Percentiles rank a stretch among this genome's conserved stretches.
Evolutionary conservation across 2,329 filamentous ascomycete genomes (phyloP).

Genomic region (Botrytis byssoidea): DNA sequence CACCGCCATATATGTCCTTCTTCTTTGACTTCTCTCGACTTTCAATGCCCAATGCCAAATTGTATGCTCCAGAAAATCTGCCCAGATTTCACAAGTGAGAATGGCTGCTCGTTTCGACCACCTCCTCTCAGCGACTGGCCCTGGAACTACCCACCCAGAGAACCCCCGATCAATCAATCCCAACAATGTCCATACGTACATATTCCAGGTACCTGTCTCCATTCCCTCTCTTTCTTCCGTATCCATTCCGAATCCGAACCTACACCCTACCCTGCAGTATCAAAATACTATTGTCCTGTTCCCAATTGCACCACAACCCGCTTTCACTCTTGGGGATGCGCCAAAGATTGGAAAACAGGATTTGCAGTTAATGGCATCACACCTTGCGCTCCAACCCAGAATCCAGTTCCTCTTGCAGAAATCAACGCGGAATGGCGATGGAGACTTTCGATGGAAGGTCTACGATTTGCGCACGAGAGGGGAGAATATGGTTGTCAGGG

Average conservation of each 20-base stretch:
- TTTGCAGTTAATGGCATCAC: not conserved
- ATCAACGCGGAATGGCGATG: conserved; percentile 3
- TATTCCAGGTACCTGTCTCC: not conserved
- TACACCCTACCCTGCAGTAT: no score
- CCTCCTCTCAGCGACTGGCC: not conserved
- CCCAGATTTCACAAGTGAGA: conserved; percentile 6
- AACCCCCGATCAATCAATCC: not conserved
- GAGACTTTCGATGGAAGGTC: conserved; percentile 7
- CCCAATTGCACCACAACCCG: not conserved
- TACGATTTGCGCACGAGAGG: conserved; percentile 1
- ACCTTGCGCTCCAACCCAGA: not conserved
- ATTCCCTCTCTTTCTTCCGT: not conserved
- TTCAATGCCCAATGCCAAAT: not conserved
- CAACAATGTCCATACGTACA: not conserved
- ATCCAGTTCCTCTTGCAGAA: not conserved
- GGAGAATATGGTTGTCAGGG: conserved; percentile 1
- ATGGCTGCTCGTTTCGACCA: conserved; percentile 1
- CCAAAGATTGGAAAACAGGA: conserved; percentile 7
- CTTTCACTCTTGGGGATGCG: conserved; percentile 5
- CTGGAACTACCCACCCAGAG: not conserved
- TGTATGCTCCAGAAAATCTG: conserved; percentile 8
- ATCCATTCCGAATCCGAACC: not conserved
- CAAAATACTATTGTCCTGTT: not conserved
- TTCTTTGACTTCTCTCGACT: not conserved
- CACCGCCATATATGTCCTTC: conserved; percentile 15